Conservation (phyloP, 345 rosid species). For the Eucalyptus sp. region DNA sequence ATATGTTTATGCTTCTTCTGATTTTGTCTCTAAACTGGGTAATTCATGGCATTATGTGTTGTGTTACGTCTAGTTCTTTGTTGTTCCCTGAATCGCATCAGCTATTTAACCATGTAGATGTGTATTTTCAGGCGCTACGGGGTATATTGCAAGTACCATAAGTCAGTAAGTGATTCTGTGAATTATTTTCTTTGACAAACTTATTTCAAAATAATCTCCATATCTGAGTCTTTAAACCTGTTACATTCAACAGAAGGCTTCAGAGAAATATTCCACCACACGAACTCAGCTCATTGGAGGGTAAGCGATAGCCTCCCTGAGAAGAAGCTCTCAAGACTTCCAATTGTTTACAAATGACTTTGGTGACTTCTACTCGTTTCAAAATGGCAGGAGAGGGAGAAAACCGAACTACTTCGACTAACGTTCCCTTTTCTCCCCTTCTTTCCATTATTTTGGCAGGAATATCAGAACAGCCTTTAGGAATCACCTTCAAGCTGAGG, state of each 20-base stretch:
- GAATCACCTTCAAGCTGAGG: constrained; percentile 32
- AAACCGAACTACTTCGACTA: neutral
- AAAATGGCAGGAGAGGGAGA: neutral
- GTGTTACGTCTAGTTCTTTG: neutral
- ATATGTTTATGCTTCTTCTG: neutral
- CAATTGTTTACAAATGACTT: neutral
- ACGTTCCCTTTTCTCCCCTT: neutral
- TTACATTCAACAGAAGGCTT: constrained; percentile 40
- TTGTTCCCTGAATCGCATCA: neutral
- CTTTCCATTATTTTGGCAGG: constrained; percentile 15
- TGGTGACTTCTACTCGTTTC: neutral
- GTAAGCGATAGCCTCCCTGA: constrained; percentile 18
- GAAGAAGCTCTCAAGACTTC: neutral
- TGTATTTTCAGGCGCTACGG: constrained; percentile 54
- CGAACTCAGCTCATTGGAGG: constrained; percentile 86
- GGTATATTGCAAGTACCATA: constrained; percentile 59
- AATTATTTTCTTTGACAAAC: constrained; percentile 1
- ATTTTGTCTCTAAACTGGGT: neutral
- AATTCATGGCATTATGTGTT: neutral
- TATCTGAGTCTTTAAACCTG: neutral
- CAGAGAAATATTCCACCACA: constrained; percentile 36
- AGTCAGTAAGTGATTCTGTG: constrained; percentile 28
- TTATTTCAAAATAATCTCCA: neutral
- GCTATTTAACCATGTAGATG: neutral
- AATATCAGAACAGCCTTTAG: constrained; percentile 59